Percentiles rank a stretch among this genome's conserved stretches.
Conservation (phyloP, 208 protist genomes). For the Acanthamoeba lugdunensis region DNA sequence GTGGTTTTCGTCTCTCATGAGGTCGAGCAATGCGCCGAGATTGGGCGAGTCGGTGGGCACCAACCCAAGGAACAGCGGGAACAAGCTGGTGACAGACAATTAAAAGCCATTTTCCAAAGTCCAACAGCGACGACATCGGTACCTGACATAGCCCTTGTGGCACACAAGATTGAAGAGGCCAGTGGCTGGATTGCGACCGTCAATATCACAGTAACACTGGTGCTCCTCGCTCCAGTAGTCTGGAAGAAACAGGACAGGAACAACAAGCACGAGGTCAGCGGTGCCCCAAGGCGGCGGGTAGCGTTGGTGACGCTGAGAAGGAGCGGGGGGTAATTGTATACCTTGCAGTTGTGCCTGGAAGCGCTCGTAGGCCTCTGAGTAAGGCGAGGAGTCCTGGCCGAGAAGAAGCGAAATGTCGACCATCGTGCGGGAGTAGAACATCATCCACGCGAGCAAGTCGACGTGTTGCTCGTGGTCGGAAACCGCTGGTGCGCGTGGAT, state of each 20-base stretch:
- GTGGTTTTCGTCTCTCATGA: constrained; percentile 73
- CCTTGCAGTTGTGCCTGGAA: neutral
- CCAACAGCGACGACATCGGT: neutral
- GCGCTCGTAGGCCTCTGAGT: constrained; percentile 19
- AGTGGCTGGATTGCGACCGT: constrained; percentile 6
- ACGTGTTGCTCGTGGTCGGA: constrained; percentile 85
- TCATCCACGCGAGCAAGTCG: constrained; percentile 89
- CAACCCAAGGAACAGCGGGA: constrained; percentile 86
- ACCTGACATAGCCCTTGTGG: constrained; percentile 59
- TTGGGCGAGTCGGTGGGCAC: constrained; percentile 63
- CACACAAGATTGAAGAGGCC: neutral
- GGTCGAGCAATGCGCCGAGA: constrained; percentile 66
- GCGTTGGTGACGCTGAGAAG: neutral
- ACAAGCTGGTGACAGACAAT: constrained; percentile 78
- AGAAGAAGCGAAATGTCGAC: constrained; percentile 74
- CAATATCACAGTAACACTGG: constrained; percentile 21
- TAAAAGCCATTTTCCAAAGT: too few relatives aligned
- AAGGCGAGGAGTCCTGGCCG: constrained; percentile 20
- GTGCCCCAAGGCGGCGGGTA: too few relatives aligned
- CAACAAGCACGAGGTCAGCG: too few relatives aligned
- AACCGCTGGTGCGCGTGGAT: constrained; percentile 82
- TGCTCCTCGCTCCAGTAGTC: constrained; percentile 52
- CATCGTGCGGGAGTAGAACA: constrained; percentile 78
- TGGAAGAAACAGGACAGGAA: neutral
- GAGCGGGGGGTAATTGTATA: neutral